These are phyloP conservation scores for Diplogelasinospora grovesii DNA, from an alignment of 495 filamentous ascomycete species.

Conservation along the genomic window DNA sequence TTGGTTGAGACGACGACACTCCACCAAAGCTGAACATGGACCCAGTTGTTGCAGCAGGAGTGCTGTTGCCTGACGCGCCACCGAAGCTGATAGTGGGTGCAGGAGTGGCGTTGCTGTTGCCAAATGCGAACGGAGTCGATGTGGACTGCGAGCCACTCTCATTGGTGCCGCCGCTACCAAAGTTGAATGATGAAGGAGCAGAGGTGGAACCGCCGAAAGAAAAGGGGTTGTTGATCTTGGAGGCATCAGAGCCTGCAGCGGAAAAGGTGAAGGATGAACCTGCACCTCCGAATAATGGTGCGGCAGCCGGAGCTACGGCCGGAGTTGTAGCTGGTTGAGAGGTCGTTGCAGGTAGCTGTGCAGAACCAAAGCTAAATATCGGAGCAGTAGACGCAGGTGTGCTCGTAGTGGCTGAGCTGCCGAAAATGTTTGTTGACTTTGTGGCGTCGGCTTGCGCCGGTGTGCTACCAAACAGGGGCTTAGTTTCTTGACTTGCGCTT, in stretches of 20 bases:
- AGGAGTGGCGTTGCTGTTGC: constrained; percentile 8
- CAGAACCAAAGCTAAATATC: constrained; percentile 24
- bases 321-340: constrained; percentile 22
- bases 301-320: constrained; percentile 5
- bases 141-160: constrained; percentile 9
- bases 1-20: constrained; percentile 13
- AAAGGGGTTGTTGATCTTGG: constrained; percentile 38
- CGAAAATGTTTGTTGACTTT: constrained; percentile 13
- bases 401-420: constrained; percentile 7
- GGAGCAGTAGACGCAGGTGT: constrained; percentile 11
- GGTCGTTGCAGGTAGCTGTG: constrained; percentile 13
- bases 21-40: constrained; percentile 22
- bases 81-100: constrained; percentile 27
- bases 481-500: constrained; percentile 8
- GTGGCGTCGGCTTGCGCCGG: constrained; percentile 5
- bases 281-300: constrained; percentile 18
- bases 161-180: constrained; percentile 24
- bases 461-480: constrained; percentile 18
- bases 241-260: constrained; percentile 21
- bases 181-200: constrained; percentile 31
- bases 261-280: constrained; percentile 34
- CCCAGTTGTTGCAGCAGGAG: constrained; percentile 7
- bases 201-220: constrained; percentile 23
- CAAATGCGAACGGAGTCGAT: constrained; percentile 23
- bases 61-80: constrained; percentile 14